Conservation (phyloP, 73 alveolate species). For the Symbiodinium pilosum region DNA sequence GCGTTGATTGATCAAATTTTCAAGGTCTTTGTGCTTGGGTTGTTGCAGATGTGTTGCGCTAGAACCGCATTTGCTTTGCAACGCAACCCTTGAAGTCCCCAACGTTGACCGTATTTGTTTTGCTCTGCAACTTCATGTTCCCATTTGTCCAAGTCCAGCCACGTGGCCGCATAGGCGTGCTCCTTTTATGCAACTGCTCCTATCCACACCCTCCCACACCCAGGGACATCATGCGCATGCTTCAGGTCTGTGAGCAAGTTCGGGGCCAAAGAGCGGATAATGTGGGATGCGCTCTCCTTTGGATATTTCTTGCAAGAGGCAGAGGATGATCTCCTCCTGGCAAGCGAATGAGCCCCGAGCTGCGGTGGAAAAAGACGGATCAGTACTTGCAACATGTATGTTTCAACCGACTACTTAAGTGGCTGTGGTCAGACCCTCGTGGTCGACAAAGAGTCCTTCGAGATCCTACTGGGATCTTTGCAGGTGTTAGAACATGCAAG, state of each 20-base stretch:
- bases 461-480: constrained; percentile 70
- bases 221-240: too few species aligned
- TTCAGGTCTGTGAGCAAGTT: constrained; percentile 1
- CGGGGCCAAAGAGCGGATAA: constrained; percentile 61
- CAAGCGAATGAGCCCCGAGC: not conserved
- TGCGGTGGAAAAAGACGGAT: not conserved
- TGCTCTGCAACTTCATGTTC: too few species aligned
- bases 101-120: too few species aligned
- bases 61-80: too few species aligned
- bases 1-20: not conserved
- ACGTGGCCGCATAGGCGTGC: too few species aligned
- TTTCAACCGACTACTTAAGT: too few species aligned
- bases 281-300: constrained; percentile 77
- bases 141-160: too few species aligned
- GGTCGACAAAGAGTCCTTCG: constrained; percentile 91
- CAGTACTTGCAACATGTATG: too few species aligned
- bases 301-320: constrained; percentile 84
- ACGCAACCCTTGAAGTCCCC: too few species aligned
- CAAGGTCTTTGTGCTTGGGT: not conserved
- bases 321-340: constrained; percentile 24
- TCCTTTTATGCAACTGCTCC: too few species aligned
- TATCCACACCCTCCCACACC: too few species aligned
- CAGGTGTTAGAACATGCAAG: not conserved
- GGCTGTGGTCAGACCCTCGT: constrained; percentile 27
- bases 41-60: too few species aligned